A percentile compares a stretch with the other conserved stretches of the same genome.
These are phyloP conservation scores for Glaciozyma martinii DNA, from an alignment of 768 basidiomycete genomes.

Conservation along the genomic window DNA sequence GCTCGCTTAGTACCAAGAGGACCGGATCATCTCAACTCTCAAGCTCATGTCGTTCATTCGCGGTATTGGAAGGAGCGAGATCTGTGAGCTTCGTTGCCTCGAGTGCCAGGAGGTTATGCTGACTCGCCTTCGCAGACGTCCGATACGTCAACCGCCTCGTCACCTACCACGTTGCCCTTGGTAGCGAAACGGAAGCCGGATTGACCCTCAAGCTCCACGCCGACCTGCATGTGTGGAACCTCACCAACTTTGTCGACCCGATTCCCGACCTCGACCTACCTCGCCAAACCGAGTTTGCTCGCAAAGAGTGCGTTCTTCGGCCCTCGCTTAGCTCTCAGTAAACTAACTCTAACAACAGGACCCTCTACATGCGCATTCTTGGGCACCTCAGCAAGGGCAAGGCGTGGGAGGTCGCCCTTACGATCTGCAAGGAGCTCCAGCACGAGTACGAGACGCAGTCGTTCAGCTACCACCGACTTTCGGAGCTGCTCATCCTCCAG, in stretches of 20 bases:
- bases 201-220: slow-evolving; percentile 87
- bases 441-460: slow-evolving; percentile 65
- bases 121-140: not conserved
- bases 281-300: slow-evolving; percentile 83
- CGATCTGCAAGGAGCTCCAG: slow-evolving; percentile 84
- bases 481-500: slow-evolving; percentile 35
- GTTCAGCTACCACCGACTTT: slow-evolving; percentile 47
- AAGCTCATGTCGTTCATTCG: slow-evolving; percentile 56
- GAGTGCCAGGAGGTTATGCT: slow-evolving; percentile 66
- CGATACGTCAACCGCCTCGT: slow-evolving; percentile 21
- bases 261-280: slow-evolving; percentile 85
- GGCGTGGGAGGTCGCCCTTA: slow-evolving; percentile 92
- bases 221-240: slow-evolving; percentile 84
- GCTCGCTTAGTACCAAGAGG: slow-evolving; percentile 58
- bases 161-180: slow-evolving; percentile 49
- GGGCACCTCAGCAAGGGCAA: slow-evolving; percentile 92
- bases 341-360: slow-evolving; percentile 34
- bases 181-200: slow-evolving; percentile 88
- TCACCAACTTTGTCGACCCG: slow-evolving; percentile 66
- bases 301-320: slow-evolving; percentile 56
- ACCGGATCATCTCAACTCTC: slow-evolving; percentile 84
- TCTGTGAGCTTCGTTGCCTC: slow-evolving; percentile 71
- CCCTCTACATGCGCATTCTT: slow-evolving; percentile 78
- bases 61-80: slow-evolving; percentile 80
- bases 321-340: accelerated